Evolutionary conservation across 164 flowering plant species (phyloP).

Genomic region (Nymphaea colorata): DNA sequence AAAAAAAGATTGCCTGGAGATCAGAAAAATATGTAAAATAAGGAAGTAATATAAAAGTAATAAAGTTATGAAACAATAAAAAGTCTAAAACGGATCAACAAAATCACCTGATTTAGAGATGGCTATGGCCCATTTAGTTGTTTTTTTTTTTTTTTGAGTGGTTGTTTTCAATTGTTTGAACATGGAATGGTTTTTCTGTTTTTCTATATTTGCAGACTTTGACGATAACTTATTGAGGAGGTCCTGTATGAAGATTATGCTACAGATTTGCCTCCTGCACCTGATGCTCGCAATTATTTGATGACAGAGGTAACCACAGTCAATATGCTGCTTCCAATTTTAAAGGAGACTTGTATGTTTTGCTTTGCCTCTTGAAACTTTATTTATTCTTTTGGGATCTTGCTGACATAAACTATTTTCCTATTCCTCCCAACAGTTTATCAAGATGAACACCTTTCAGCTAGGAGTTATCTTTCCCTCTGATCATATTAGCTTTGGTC

Average conservation of each 20-base stretch:
- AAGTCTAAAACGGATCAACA: no score
- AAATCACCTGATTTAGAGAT: background rate
- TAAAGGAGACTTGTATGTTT: background rate
- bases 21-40: no score
- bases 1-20: no score
- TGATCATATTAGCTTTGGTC: no score
- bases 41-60: no score
- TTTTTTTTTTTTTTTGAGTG: background rate
- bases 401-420: no score
- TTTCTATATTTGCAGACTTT: constrained; percentile 37
- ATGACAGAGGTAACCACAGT: constrained; percentile 54
- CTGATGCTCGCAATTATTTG: constrained; percentile 83
- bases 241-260: constrained; percentile 65
- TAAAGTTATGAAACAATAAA: no score
- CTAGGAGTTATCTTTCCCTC: no score
- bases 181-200: background rate
- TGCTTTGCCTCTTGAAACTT: background rate
- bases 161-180: background rate
- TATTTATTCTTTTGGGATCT: no score
- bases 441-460: no score
- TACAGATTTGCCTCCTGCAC: constrained; percentile 53
- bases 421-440: no score
- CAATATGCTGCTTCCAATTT: background rate
- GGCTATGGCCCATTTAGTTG: background rate
- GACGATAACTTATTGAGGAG: constrained; percentile 57